phyloP scores from a whole-genome alignment of 768 basidiomycete genomes.

The Dentipellis sp. region DNA sequence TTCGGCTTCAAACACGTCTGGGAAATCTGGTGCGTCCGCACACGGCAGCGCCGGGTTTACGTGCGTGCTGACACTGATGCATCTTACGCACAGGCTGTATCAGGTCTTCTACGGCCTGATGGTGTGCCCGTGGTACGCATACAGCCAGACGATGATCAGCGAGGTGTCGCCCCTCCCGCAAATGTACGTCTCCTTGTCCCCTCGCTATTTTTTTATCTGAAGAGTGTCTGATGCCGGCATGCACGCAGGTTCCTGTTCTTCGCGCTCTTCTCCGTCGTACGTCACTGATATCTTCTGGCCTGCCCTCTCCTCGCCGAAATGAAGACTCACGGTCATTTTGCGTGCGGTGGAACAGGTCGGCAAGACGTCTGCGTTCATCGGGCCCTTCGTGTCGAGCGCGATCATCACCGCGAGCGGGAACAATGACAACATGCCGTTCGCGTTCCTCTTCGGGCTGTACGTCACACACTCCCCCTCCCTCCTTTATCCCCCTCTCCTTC shows the following conservation, averaged over 20 bases:
- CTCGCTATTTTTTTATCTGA: not conserved
- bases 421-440: conserved; percentile 71
- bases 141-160: conserved; percentile 77
- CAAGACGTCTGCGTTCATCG: conserved; percentile 71
- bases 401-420: conserved; percentile 60
- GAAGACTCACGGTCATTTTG: not conserved
- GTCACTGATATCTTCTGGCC: conserved; percentile 5
- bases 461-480: conserved; percentile 13
- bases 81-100: conserved; percentile 38
- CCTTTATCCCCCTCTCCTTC: not conserved
- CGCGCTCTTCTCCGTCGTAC: conserved; percentile 62
- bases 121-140: conserved; percentile 77
- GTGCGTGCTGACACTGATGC: not conserved
- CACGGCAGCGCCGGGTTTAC: not conserved
- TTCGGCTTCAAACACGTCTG: conserved; percentile 80
- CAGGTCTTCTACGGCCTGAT: conserved; percentile 64
- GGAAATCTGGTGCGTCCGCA: conserved; percentile 54
- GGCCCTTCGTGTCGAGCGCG: conserved; percentile 65
- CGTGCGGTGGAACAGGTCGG: conserved; percentile 34
- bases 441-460: conserved; percentile 62
- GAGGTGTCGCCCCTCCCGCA: conserved; percentile 67
- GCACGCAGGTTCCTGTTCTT: conserved; percentile 56
- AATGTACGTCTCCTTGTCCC: conserved; percentile 35
- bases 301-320: not conserved
- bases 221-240: not conserved